A percentile compares a stretch with the other conserved stretches of the same genome.
Evolutionary conservation across 169 alveolate genomes (phyloP).

Genomic region (Plasmodium gaboni): DNA sequence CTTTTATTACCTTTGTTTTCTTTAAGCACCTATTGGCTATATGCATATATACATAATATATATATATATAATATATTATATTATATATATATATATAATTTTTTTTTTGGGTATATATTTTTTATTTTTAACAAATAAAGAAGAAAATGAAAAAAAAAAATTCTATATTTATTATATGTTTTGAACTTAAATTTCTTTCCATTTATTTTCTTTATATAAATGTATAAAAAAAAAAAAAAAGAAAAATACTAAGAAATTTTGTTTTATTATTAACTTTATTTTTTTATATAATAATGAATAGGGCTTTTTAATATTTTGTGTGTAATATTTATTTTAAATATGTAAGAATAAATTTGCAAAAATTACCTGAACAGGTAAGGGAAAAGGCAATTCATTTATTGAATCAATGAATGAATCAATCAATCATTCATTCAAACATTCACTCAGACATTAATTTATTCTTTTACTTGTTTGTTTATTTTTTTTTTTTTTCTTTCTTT

Average conservation of each 20-base stretch:
- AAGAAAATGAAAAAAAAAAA: background rate
- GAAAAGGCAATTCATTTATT: conserved; percentile 6
- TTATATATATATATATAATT: no score
- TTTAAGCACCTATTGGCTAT: conserved; percentile 42
- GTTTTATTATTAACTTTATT: background rate
- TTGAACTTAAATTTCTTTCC: no score
- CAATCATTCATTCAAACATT: background rate
- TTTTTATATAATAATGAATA: background rate
- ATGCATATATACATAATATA: no score
- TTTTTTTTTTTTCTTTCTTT: background rate
- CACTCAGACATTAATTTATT: background rate
- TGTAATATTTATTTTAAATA: background rate
- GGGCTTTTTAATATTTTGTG: background rate
- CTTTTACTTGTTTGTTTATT: background rate
- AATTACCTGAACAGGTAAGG: no score
- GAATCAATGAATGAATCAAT: background rate
- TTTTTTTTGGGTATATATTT: background rate
- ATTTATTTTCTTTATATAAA: no score
- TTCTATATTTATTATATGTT: no score
- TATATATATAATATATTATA: no score
- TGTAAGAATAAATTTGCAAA: background rate
- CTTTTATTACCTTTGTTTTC: background rate
- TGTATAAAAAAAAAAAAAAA: background rate
- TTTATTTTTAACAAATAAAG: conserved; percentile 13
- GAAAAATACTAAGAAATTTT: background rate